Percentiles rank a stretch among this genome's conserved stretches.
Conservation (phyloP, 768 basidiomycete species). For the Macrolepiota dolichaula region DNA sequence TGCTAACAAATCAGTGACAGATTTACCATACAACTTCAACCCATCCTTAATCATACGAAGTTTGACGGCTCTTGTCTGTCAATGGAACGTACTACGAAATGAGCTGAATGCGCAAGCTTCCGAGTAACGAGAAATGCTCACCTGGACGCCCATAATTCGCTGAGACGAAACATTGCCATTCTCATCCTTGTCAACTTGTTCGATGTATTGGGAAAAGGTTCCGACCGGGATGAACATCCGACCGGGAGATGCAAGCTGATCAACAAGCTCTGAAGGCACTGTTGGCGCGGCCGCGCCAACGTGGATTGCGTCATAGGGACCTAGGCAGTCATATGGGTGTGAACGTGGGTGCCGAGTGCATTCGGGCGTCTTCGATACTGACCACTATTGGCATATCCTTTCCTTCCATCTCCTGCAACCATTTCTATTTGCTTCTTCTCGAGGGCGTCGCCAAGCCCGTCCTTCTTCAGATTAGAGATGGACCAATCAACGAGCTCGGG, state of each 20-base stretch:
- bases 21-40: background rate
- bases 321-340: slow-evolving; percentile 24
- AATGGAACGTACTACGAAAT: slow-evolving; percentile 15
- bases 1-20: too few species aligned
- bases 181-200: slow-evolving; percentile 76
- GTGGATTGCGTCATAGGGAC: slow-evolving; percentile 82
- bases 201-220: slow-evolving; percentile 51
- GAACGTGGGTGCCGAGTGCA: background rate
- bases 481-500: slow-evolving; percentile 71
- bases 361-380: background rate
- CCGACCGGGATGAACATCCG: slow-evolving; percentile 95
- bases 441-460: slow-evolving; percentile 56
- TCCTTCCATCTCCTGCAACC: slow-evolving; percentile 75
- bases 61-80: slow-evolving; percentile 15
- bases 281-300: slow-evolving; percentile 89
- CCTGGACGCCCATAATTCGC: slow-evolving; percentile 78
- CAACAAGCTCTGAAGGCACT: slow-evolving; percentile 66
- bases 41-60: background rate
- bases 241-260: slow-evolving; percentile 74
- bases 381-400: slow-evolving; percentile 46
- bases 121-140: slow-evolving; percentile 34
- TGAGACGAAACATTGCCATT: slow-evolving; percentile 62
- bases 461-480: slow-evolving; percentile 60
- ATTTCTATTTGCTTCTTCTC: slow-evolving; percentile 57
- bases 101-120: background rate